Percentiles rank a stretch among this genome's conserved stretches.
Evolutionary conservation across 2,329 filamentous ascomycete species (phyloP).

Genomic region (Stemphylium lycopersici): DNA sequence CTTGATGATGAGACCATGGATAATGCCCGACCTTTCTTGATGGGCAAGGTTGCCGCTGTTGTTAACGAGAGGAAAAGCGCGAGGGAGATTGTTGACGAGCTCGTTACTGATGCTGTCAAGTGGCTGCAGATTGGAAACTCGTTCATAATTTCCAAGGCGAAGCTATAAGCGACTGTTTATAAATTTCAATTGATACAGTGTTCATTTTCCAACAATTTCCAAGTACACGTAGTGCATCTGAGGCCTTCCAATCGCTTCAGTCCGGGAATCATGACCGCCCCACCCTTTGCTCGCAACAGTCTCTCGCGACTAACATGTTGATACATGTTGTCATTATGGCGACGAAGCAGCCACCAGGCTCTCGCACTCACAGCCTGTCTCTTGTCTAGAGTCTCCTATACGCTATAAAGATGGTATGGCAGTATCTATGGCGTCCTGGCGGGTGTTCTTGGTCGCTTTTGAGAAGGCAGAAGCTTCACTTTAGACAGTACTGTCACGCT

Average conservation of each 20-base stretch:
- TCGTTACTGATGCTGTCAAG: conserved; percentile 80
- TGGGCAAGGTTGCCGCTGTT: conserved; percentile 96
- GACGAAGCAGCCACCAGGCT: too few relatives aligned
- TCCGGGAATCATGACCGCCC: too few relatives aligned
- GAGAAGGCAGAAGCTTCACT: background rate
- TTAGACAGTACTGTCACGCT: conserved; percentile 1
- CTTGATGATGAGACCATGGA: conserved; percentile 85
- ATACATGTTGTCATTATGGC: too few relatives aligned
- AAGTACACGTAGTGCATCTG: too few relatives aligned
- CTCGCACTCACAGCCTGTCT: too few relatives aligned
- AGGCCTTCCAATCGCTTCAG: too few relatives aligned
- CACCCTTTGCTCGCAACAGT: too few relatives aligned
- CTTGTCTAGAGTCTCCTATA: too few relatives aligned
- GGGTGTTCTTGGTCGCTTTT: background rate
- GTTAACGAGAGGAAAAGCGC: conserved; percentile 91
- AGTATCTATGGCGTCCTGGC: background rate
- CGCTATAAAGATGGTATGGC: too few relatives aligned
- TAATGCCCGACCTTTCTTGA: conserved; percentile 87
- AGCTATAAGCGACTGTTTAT: conserved; percentile 29
- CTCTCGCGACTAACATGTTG: too few relatives aligned
- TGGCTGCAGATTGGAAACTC: conserved; percentile 72
- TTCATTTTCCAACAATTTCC: too few relatives aligned
- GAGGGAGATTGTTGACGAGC: conserved; percentile 92
- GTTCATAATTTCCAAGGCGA: conserved; percentile 56
- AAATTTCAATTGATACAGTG: too few relatives aligned